Evolutionary conservation across 306 rosid genomes (phyloP).

Genomic region (Oxytropis ochrocephala): DNA sequence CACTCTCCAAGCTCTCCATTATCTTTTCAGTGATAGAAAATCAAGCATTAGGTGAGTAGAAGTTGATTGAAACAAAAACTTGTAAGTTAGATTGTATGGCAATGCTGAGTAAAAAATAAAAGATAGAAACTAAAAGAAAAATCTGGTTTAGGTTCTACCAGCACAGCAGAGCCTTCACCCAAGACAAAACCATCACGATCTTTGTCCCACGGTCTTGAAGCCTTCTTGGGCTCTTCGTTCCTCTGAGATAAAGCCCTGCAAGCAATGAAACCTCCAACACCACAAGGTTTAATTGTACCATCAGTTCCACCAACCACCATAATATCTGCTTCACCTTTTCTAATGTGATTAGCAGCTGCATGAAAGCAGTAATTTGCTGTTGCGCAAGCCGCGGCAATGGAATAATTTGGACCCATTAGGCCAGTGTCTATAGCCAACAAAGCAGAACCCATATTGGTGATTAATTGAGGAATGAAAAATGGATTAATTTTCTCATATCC

Average conservation of each 20-base stretch:
- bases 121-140: too few species aligned
- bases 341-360: conserved; percentile 50
- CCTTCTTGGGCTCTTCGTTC: conserved; percentile 41
- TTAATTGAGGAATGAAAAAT: conserved; percentile 42
- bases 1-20: conserved; percentile 58
- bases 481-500: conserved; percentile 46
- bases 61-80: neutral
- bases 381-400: conserved; percentile 44
- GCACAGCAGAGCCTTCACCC: conserved; percentile 57
- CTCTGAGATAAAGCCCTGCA: conserved; percentile 56
- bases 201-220: conserved; percentile 57
- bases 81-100: neutral
- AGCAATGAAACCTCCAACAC: conserved; percentile 51
- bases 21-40: conserved; percentile 17
- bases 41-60: neutral
- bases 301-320: conserved; percentile 58
- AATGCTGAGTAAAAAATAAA: neutral
- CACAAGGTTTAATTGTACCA: conserved; percentile 37
- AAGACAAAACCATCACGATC: conserved; percentile 49
- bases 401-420: conserved; percentile 35
- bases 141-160: conserved; percentile 18
- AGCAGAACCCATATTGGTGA: conserved; percentile 51
- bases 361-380: conserved; percentile 47
- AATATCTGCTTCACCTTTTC: conserved; percentile 56
- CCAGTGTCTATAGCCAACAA: conserved; percentile 48